phyloP scores from a whole-genome alignment of 176 grass and related monocot genomes.

The maize (Zea mays) region DNA sequence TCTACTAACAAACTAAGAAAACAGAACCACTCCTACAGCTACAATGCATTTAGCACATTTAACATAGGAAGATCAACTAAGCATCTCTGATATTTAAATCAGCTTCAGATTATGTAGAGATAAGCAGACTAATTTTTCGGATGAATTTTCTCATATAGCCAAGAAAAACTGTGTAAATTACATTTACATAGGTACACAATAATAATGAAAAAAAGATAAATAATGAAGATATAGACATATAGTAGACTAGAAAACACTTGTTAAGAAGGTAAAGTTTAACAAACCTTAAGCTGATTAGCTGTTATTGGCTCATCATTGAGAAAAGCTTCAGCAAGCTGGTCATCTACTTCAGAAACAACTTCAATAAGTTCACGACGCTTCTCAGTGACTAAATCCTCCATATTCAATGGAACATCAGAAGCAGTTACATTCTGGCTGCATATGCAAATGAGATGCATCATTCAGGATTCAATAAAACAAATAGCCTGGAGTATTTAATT shows the following conservation, averaged over 20 bases:
- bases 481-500: constrained; percentile 24
- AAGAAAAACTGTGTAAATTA: constrained; percentile 2
- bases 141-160: background rate
- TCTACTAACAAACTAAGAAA: constrained; percentile 20
- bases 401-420: constrained; percentile 70
- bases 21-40: background rate
- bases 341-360: constrained; percentile 98
- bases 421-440: constrained; percentile 73
- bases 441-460: constrained; percentile 29
- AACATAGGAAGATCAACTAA: background rate
- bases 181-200: background rate
- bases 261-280: constrained; percentile 30
- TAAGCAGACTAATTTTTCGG: constrained; percentile 4
- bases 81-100: constrained; percentile 27
- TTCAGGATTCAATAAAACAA: constrained; percentile 23
- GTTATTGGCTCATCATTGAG: constrained; percentile 90
- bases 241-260: constrained; percentile 19
- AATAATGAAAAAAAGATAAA: constrained; percentile 14
- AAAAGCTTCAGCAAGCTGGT: constrained; percentile 94
- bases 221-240: constrained; percentile 19
- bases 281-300: constrained; percentile 74
- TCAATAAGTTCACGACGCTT: constrained; percentile 94
- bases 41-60: background rate
- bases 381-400: constrained; percentile 68
- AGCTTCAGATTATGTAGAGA: constrained; percentile 12